Evolutionary conservation across 495 filamentous ascomycete species (phyloP).

Genomic region (Penicillium paxilli): DNA sequence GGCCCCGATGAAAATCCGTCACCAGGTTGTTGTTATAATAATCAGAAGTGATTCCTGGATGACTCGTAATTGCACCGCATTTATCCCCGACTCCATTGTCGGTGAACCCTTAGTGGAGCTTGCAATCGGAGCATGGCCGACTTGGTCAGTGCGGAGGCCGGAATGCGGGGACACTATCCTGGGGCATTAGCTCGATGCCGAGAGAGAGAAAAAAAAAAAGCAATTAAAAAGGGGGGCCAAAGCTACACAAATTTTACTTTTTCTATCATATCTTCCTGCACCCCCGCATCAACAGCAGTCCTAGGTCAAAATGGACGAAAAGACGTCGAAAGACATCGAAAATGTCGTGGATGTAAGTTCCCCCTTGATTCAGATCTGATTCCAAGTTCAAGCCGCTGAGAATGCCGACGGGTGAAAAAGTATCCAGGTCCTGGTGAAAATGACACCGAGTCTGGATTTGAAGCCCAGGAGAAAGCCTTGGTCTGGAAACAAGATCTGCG

Average conservation of each 20-base stretch:
- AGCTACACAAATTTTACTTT: not conserved
- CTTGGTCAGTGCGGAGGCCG: conserved; percentile 11
- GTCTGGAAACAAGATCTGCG: conserved; percentile 61
- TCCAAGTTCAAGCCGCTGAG: not conserved
- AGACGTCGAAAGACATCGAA: conserved; percentile 18
- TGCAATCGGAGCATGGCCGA: conserved; percentile 19
- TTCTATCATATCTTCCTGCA: not conserved
- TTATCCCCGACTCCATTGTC: not conserved
- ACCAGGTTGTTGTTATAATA: too few relatives aligned
- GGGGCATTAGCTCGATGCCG: conserved; percentile 8
- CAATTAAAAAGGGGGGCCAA: conserved; percentile 7
- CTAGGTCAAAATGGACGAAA: conserved; percentile 13
- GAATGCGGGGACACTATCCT: conserved; percentile 22
- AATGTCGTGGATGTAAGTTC: conserved; percentile 9
- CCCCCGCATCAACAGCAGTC: not conserved
- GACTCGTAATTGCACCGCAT: too few relatives aligned
- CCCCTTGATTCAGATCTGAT: not conserved
- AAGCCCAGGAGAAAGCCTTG: conserved; percentile 36
- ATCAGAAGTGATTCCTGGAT: too few relatives aligned
- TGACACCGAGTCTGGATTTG: conserved; percentile 2
- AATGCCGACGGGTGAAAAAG: not conserved
- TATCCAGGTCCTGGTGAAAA: not conserved
- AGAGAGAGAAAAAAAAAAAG: conserved; percentile 11
- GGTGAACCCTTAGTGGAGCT: not conserved
- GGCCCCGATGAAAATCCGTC: too few relatives aligned